Evolutionary conservation across 1,284 basidiomycete genomes (phyloP), one percentile per base, ranked within the genome.

Genomic region (Ceratobasidium sp.): DNA sequence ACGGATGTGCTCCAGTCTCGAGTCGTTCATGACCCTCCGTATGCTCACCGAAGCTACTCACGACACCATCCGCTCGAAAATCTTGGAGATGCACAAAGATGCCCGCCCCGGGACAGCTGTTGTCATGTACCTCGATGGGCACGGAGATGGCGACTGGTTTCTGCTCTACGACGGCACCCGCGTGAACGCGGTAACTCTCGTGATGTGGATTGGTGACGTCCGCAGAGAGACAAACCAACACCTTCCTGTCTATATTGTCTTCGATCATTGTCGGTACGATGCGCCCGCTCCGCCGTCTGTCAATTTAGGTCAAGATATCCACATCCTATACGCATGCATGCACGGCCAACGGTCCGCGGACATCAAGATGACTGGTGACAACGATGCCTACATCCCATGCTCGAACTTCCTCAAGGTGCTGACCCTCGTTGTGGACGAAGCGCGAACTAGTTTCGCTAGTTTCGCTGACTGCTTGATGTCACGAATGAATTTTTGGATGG

Each of bases 221-320:
- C 32, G 41, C 2, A 9, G n/a, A 2, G n/a, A 38, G 18, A 52
- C 52, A 18, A 2, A 7, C 7, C 52, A 38, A 6, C 23, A 49
- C 14, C 52, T 57, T 18, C 38, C 35, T 28, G 41, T 69, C 2
- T 28, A 28, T 18, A 32, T 57, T 16, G 28, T 69, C 18, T 69
- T 69, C 44, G 66, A 69, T 26, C 43, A 55, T 46, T 69, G 66
- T 46, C 66, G 66, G 9, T 11, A 58, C 30, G 35, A 14, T 9
- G 30, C 38, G 14, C 46, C 30, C 18, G 28, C 8, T 11, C 23
- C 44, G 23, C 32, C 50, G 18, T 26, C 13, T 13, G 28, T 41
- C 16, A 11, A 46, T 18, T 41, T 69, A 16, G 35, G 8, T 13
- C 18, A 41, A 3, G 41, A 55, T 28, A 23, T 67, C 8, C 13